A percentile compares a stretch with the other conserved stretches of the same genome.
Evolutionary conservation across 164 flowering plant species (phyloP).

Genomic region (Stephania cephalantha): DNA sequence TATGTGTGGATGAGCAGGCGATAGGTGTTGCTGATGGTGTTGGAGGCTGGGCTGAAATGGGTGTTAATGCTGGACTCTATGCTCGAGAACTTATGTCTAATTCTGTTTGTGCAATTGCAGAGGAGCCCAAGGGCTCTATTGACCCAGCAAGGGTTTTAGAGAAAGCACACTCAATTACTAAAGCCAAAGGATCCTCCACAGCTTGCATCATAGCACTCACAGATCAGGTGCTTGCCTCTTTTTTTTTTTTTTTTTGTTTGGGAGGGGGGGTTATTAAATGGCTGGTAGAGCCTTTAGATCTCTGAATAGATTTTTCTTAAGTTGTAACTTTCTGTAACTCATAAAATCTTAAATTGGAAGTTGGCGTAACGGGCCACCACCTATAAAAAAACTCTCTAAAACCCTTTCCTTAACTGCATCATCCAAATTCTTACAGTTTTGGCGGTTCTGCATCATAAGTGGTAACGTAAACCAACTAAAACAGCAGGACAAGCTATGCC

Average conservation of each 20-base stretch:
- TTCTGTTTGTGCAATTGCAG: constrained; percentile 64
- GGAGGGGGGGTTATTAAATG: background rate
- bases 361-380: no score
- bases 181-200: constrained; percentile 86
- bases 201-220: constrained; percentile 95
- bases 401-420: no score
- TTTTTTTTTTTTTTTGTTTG: background rate
- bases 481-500: background rate
- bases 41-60: constrained; percentile 95
- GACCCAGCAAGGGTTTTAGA: constrained; percentile 88
- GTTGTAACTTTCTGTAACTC: background rate
- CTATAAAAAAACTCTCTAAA: no score
- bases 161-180: constrained; percentile 78
- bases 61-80: constrained; percentile 75
- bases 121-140: constrained; percentile 79
- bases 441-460: no score
- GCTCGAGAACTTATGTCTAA: constrained; percentile 90
- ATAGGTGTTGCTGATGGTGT: constrained; percentile 99
- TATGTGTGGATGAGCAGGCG: constrained; percentile 77
- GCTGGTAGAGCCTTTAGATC: background rate
- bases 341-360: no score
- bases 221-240: constrained; percentile 49
- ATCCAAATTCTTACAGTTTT: no score
- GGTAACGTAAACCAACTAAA: background rate
- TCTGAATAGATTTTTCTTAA: background rate